Percentiles rank a stretch among this genome's conserved stretches.
phyloP scores from a whole-genome alignment of 2,329 filamentous ascomycete genomes.

The Fusarium coicis region DNA sequence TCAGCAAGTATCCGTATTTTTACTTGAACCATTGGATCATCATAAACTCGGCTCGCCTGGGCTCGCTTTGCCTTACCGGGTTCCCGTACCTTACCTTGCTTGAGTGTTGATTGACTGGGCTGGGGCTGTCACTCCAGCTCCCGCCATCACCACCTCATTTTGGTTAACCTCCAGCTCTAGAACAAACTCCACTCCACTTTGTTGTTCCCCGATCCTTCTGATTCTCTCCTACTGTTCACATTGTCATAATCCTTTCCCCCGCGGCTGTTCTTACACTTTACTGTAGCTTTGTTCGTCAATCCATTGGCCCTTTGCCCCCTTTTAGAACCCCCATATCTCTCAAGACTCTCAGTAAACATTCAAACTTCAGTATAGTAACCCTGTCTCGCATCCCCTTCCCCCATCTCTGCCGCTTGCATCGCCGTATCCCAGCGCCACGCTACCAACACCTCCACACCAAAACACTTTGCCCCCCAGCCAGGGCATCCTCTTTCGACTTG shows the following conservation, averaged over 20 bases:
- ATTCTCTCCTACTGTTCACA: slow-evolving; percentile 8
- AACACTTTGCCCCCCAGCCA: slow-evolving; percentile 38
- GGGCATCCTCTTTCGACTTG: slow-evolving; percentile 32
- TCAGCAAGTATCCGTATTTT: background rate
- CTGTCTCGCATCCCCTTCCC: slow-evolving; percentile 21
- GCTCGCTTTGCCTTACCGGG: slow-evolving; percentile 17
- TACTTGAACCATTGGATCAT: background rate
- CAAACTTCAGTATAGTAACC: slow-evolving; percentile 15
- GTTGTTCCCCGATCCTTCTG: slow-evolving; percentile 30
- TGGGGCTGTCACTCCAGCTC: slow-evolving; percentile 28
- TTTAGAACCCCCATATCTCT: background rate
- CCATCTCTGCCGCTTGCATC: slow-evolving; percentile 40
- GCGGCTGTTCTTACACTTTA: background rate
- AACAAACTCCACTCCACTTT: slow-evolving; percentile 38
- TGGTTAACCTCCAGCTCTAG: slow-evolving; percentile 32
- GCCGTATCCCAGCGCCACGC: slow-evolving; percentile 41
- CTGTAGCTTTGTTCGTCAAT: background rate
- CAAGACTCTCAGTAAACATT: background rate
- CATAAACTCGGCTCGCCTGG: background rate
- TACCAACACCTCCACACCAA: slow-evolving; percentile 42
- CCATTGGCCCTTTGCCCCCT: slow-evolving; percentile 15
- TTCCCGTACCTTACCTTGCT: background rate
- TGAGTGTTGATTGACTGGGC: background rate
- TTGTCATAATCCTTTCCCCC: slow-evolving; percentile 22
- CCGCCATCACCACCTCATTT: slow-evolving; percentile 27